Evolutionary conservation across 805 yeast species (phyloP).

Genomic region (Danielia oregonensis): DNA sequence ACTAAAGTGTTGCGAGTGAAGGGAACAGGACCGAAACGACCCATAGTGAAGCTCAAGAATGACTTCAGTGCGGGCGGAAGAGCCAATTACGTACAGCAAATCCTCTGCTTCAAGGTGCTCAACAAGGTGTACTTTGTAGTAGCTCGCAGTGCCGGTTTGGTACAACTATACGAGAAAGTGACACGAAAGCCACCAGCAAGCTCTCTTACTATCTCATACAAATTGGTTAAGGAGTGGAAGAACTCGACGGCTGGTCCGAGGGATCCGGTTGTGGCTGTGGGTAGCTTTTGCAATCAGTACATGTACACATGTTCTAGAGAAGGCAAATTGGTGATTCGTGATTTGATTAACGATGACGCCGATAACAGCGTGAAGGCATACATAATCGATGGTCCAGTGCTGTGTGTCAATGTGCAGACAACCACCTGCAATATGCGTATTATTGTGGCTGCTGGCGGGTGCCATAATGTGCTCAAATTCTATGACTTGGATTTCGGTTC

Average conservation of each 20-base stretch:
- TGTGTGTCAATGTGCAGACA: conserved; percentile 16
- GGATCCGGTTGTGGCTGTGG: conserved; percentile 25
- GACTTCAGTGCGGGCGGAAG: conserved; percentile 15
- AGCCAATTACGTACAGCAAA: conserved; percentile 19
- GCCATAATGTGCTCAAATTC: conserved; percentile 23
- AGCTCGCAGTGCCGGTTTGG: conserved; percentile 24
- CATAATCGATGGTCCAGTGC: conserved; percentile 23
- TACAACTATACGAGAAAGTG: conserved; percentile 26
- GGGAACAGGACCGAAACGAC: conserved; percentile 3
- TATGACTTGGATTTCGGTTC: conserved; percentile 19
- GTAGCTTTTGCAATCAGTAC: conserved; percentile 24
- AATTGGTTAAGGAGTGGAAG: conserved; percentile 33
- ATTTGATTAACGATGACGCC: conserved; percentile 34
- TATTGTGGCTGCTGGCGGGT: conserved; percentile 23
- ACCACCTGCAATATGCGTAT: conserved; percentile 10
- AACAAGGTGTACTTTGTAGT: conserved; percentile 20
- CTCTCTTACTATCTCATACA: conserved; percentile 6
- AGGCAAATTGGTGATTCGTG: conserved; percentile 34
- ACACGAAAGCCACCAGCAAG: not conserved
- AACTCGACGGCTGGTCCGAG: conserved; percentile 13
- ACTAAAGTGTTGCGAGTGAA: conserved; percentile 17
- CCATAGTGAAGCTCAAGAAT: conserved; percentile 10
- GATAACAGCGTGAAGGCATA: conserved; percentile 24
- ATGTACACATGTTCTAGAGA: conserved; percentile 31
- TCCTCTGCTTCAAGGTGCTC: conserved; percentile 18